These are phyloP conservation scores for Starmera stellimalicola DNA, from an alignment of 1,139 yeast species.

Conservation along the genomic window DNA sequence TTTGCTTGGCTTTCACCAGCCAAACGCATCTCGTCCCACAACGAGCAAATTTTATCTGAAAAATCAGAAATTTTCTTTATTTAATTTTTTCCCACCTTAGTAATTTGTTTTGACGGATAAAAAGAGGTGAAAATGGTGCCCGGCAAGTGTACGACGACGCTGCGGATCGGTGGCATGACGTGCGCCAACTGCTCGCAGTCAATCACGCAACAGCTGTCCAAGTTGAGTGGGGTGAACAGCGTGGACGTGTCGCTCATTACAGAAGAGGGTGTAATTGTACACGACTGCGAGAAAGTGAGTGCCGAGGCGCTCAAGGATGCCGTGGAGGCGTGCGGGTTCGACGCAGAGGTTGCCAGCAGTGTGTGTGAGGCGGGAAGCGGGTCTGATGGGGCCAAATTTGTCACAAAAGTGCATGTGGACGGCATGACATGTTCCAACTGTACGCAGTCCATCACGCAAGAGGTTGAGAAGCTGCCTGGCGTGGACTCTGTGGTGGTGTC, in stretches of 20 bases:
- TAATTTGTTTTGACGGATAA: too few relatives aligned
- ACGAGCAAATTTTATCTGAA: too few relatives aligned
- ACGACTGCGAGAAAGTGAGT: constrained; percentile 21
- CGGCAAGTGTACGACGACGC: neutral
- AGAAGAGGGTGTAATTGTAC: constrained; percentile 51
- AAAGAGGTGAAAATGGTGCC: too few relatives aligned
- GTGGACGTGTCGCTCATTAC: constrained; percentile 65
- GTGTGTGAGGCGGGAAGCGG: constrained; percentile 16
- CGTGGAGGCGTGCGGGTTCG: constrained; percentile 75
- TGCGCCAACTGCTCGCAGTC: constrained; percentile 74
- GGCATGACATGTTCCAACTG: constrained; percentile 95
- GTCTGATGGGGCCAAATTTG: constrained; percentile 23
- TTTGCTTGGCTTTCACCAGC: too few relatives aligned
- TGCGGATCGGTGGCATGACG: constrained; percentile 56
- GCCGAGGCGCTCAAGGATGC: constrained; percentile 30
- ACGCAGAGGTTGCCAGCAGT: constrained; percentile 32
- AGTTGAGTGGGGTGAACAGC: constrained; percentile 26
- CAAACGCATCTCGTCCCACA: too few relatives aligned
- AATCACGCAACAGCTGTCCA: constrained; percentile 43
- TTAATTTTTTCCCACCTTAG: too few relatives aligned
- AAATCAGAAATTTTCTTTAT: neutral
- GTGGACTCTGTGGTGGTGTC: constrained; percentile 44
- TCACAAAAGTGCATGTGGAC: constrained; percentile 24
- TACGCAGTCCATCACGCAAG: constrained; percentile 51
- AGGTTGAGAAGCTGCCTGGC: constrained; percentile 35